Percentiles rank a stretch among this genome's conserved stretches.
Conservation (phyloP, 2,329 filamentous ascomycete genomes). For the Fusarium buharicum region DNA sequence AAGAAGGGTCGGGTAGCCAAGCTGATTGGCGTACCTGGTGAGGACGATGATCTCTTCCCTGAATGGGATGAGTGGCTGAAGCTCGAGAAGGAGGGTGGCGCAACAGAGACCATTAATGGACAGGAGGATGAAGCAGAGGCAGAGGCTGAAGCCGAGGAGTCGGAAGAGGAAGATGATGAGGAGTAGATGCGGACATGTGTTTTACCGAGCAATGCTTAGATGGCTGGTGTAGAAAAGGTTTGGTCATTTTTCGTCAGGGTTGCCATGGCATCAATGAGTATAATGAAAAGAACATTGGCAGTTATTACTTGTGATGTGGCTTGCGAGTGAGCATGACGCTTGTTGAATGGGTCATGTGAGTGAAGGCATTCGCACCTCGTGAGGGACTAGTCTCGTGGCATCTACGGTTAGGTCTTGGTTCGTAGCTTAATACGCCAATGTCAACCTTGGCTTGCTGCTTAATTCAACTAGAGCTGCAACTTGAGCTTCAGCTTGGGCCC, state of each 20-base stretch:
- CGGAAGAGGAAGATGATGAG: conserved; percentile 43
- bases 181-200: conserved; percentile 39
- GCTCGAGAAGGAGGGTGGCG: conserved; percentile 77
- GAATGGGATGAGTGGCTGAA: conserved; percentile 94
- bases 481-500: not conserved
- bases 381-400: not conserved
- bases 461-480: not conserved
- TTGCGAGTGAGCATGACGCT: not conserved
- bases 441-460: not conserved
- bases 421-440: not conserved
- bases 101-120: conserved; percentile 41
- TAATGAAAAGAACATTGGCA: conserved; percentile 45
- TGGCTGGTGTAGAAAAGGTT: conserved; percentile 47
- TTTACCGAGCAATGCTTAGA: conserved; percentile 42
- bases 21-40: conserved; percentile 82
- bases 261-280: conserved; percentile 47
- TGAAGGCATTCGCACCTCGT: not conserved
- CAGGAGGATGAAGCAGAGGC: conserved; percentile 36
- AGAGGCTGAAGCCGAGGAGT: conserved; percentile 41
- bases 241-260: conserved; percentile 46
- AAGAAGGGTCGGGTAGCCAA: conserved; percentile 89
- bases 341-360: not conserved
- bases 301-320: conserved; percentile 2
- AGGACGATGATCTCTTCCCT: conserved; percentile 89
- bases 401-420: not conserved